Base-by-base conservation (phyloP, 2,329 filamentous ascomycete species). In the Blastomyces gilchristii region DNA sequence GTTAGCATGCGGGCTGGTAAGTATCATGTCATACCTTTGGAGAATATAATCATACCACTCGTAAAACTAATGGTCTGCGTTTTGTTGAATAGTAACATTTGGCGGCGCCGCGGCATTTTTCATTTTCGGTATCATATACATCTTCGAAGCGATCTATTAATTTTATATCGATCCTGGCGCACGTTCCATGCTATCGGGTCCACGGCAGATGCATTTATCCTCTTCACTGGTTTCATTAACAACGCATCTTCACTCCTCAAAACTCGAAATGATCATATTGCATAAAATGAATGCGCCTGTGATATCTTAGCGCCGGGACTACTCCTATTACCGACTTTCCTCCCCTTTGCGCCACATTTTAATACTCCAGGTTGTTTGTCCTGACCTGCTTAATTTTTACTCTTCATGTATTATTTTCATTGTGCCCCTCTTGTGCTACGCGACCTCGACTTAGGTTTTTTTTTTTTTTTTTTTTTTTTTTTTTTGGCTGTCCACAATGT, bases 1-100 rank as follows among this genome's bases (percentile, higher is more conserved):
- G 94, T 99, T 68, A 97, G 93, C 79, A 85, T 99, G 79, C 89
- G 91, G 83, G 89, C 96, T 81, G 91, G 93, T 96, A 85, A 83
- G 91, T 88, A 58, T 62, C 14, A 31, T 54, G 16, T 47, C 14
- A 22, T n/a, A 54, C 16, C 28, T 31, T 28, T 50, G 9, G 18
- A 37, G 37, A 54, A 22, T n/a, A 54, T 11, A 54, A 58, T 9
- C 11, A 58, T 43, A 18, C 0, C 31, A 4, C 39, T 14, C 45
- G 22, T 2, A 28, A 58, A 45, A 14, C 25, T 59, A 49, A 59
- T 14, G 6, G 37, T 57, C 7, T 57, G 11, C 22, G 22, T 64
- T 31, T n/a, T 37, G 59, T 50, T 28, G 52, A 5, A 66, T 66
- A 96, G 94, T 97, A 45, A 97, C 93, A 41, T 82, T 97, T 60